Conservation (phyloP, 2,329 filamentous ascomycete species). For the Penicillium corylophilum region DNA sequence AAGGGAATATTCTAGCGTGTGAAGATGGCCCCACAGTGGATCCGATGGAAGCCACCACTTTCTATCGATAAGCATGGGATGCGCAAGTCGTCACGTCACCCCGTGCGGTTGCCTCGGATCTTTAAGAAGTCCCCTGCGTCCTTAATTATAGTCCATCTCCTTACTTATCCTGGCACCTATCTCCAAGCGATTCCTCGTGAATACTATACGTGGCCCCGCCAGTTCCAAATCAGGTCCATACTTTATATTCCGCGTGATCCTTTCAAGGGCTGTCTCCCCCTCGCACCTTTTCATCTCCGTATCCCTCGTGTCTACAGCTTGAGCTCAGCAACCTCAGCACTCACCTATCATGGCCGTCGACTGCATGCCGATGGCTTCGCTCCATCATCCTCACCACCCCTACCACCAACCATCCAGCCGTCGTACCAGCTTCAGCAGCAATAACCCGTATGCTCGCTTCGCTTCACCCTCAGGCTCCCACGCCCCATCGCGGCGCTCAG, state of each 20-base stretch:
- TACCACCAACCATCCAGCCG: conserved; percentile 12
- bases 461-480: conserved; percentile 26
- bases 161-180: conserved; percentile 1
- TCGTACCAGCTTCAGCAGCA: conserved; percentile 14
- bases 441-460: conserved; percentile 30
- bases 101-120: conserved; percentile 4
- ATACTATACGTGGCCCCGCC: conserved; percentile 9
- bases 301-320: not conserved
- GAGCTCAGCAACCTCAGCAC: not conserved
- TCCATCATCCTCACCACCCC: conserved; percentile 22
- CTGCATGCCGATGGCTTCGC: conserved; percentile 23
- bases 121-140: not conserved
- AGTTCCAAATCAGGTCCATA: conserved; percentile 2
- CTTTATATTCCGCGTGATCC: conserved; percentile 11
- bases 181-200: conserved; percentile 11
- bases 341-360: conserved; percentile 17
- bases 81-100: conserved; percentile 25
- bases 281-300: not conserved
- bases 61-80: conserved; percentile 1
- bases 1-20: not conserved
- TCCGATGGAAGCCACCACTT: not conserved
- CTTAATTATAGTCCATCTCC: not conserved
- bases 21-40: not conserved
- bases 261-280: not conserved
- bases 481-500: conserved; percentile 13